Conservation (phyloP, 2,329 filamentous ascomycete species). For the Cryphonectria nitschkei region DNA sequence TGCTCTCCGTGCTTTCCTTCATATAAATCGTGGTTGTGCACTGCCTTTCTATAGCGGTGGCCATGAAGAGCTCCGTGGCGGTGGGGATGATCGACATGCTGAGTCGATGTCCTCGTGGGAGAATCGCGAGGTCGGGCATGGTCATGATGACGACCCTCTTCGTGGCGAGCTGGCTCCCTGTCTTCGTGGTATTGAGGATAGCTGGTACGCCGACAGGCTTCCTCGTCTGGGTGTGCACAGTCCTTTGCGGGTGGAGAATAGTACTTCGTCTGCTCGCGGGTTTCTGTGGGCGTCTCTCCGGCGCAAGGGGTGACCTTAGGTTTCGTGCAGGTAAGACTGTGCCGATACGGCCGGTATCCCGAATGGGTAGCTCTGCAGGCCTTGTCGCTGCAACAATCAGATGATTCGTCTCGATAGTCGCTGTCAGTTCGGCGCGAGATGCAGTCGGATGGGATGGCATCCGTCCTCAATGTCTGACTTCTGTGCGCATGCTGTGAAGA, state of each 20-base stretch:
- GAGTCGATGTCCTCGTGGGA: background rate
- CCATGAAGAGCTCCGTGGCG: background rate
- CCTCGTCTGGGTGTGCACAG: no score
- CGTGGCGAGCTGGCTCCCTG: background rate
- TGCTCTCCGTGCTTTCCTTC: background rate
- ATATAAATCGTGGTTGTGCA: background rate
- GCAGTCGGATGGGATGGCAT: constrained; percentile 19
- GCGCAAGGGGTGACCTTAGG: background rate
- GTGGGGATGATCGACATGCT: background rate
- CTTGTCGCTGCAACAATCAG: constrained; percentile 27
- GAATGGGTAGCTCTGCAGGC: constrained; percentile 32
- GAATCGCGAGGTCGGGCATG: background rate
- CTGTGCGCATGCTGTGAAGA: constrained; percentile 1
- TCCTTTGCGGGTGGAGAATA: background rate
- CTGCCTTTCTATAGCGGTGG: background rate
- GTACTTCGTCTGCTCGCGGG: constrained; percentile 24
- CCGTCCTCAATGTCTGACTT: constrained; percentile 8
- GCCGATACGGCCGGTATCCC: constrained; percentile 31
- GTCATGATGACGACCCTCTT: background rate
- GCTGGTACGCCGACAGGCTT: background rate
- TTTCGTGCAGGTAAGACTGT: constrained; percentile 32
- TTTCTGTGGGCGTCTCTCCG: constrained; percentile 16
- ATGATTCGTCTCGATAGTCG: constrained; percentile 23
- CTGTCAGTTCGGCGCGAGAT: constrained; percentile 23
- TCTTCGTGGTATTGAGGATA: background rate